Conservation (phyloP, 2,329 filamentous ascomycete genomes). For the Talaromyces sp. region DNA sequence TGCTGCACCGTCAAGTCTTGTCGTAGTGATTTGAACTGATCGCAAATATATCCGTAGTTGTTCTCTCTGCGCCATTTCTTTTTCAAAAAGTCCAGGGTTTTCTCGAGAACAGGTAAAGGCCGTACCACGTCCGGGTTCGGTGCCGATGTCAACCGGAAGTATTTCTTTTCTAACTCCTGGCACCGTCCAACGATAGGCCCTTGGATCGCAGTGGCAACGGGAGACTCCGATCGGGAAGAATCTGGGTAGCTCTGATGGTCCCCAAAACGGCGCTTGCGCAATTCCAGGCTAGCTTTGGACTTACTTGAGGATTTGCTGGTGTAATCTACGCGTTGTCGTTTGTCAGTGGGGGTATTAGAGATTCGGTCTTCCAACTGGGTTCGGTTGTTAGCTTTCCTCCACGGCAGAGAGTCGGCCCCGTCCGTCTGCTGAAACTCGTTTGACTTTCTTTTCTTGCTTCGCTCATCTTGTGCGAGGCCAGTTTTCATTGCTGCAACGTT, state of each 20-base stretch:
- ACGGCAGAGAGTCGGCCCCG: constrained; percentile 59
- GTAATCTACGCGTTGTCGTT: constrained; percentile 48
- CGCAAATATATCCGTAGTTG: constrained; percentile 97
- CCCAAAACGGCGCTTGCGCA: constrained; percentile 84
- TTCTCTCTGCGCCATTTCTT: constrained; percentile 90
- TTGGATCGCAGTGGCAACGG: constrained; percentile 44
- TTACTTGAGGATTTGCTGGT: constrained; percentile 67
- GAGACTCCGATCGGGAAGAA: constrained; percentile 45
- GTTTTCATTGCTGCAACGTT: constrained; percentile 23
- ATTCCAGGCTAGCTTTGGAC: constrained; percentile 82
- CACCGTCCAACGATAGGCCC: constrained; percentile 82
- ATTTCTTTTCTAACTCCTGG: constrained; percentile 83
- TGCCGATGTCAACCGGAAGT: constrained; percentile 86
- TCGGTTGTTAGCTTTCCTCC: constrained; percentile 68
- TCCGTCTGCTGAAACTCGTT: constrained; percentile 57
- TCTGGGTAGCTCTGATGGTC: constrained; percentile 44
- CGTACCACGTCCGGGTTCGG: constrained; percentile 87
- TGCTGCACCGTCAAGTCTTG: constrained; percentile 98
- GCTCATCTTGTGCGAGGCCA: constrained; percentile 26
- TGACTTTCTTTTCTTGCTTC: constrained; percentile 79
- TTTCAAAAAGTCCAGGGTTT: constrained; percentile 84
- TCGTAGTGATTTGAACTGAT: constrained; percentile 97
- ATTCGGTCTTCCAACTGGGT: constrained; percentile 70
- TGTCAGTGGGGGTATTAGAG: constrained; percentile 57
- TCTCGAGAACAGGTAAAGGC: constrained; percentile 72